phyloP scores from a whole-genome alignment of 2,329 filamentous ascomycete species.

The Colletotrichum sojae region DNA sequence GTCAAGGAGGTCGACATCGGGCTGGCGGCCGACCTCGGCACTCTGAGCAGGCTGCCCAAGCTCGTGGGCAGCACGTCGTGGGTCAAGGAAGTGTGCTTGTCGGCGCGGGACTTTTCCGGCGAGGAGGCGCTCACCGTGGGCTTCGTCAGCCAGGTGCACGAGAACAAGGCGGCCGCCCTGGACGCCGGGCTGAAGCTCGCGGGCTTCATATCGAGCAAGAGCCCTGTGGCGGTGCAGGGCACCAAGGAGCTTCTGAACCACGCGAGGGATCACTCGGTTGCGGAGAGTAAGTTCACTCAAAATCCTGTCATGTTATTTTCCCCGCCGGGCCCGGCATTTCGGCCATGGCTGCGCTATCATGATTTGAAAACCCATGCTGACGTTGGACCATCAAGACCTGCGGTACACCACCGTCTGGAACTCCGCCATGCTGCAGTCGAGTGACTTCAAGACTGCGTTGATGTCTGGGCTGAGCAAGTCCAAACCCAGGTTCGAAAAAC shows the following conservation, averaged over 20 bases:
- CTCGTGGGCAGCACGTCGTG: conserved; percentile 79
- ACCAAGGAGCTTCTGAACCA: conserved; percentile 91
- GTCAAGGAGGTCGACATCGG: conserved; percentile 90
- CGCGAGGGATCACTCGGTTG: conserved; percentile 82
- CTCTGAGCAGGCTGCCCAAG: conserved; percentile 80
- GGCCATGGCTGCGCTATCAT: conserved; percentile 46
- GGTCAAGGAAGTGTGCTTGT: conserved; percentile 84
- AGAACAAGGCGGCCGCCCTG: conserved; percentile 75
- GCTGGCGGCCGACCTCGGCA: conserved; percentile 84
- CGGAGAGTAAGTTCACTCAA: conserved; percentile 72
- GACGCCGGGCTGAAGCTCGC: conserved; percentile 75
- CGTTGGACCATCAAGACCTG: conserved; percentile 18
- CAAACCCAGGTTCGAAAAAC: conserved; percentile 87
- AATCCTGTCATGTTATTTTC: conserved; percentile 12
- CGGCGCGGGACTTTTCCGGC: conserved; percentile 77
- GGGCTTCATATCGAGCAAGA: conserved; percentile 80
- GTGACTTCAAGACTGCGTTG: conserved; percentile 82
- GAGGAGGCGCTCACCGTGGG: conserved; percentile 79
- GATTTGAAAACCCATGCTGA: conserved; percentile 60
- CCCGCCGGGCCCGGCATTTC: neutral
- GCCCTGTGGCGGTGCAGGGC: conserved; percentile 87
- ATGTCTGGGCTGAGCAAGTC: conserved; percentile 83
- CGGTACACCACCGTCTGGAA: conserved; percentile 93
- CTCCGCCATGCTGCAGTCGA: conserved; percentile 83
- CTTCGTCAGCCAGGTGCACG: conserved; percentile 76